Conservation (phyloP, 179 eudicot species). For the Silene vulgaris region DNA sequence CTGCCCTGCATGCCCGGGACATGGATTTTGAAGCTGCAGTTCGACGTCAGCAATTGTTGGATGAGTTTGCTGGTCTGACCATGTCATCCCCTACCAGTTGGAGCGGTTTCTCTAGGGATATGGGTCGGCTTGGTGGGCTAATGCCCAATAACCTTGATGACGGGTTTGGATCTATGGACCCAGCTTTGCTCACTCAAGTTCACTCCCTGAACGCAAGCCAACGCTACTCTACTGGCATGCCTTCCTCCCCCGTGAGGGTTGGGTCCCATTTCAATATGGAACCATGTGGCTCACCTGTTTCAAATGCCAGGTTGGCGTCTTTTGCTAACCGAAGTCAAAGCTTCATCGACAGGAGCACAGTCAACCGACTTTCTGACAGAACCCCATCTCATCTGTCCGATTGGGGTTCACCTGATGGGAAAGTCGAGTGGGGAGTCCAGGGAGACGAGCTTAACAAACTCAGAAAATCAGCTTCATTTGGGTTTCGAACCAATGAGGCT, state of each 20-base stretch:
- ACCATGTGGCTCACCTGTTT: conserved; percentile 35
- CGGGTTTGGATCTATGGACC: conserved; percentile 42
- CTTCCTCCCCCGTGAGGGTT: conserved; percentile 61
- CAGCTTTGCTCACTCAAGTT: conserved; percentile 33
- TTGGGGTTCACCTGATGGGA: conserved; percentile 67
- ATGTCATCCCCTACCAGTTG: conserved; percentile 54
- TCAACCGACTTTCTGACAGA: conserved; percentile 29
- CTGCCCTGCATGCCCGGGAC: conserved; percentile 49
- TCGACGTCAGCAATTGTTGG: conserved; percentile 52
- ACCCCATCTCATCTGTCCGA: conserved; percentile 39
- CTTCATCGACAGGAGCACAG: conserved; percentile 52
- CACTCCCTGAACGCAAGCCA: conserved; percentile 45
- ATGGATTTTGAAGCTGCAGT: conserved; percentile 47
- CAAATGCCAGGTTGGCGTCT: conserved; percentile 57
- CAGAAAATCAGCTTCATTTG: conserved; percentile 62
- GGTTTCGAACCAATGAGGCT: conserved; percentile 39
- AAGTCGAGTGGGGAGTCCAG: conserved; percentile 54
- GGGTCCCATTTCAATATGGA: conserved; percentile 46
- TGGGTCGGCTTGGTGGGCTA: conserved; percentile 35
- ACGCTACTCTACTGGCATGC: conserved; percentile 48
- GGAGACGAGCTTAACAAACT: conserved; percentile 53
- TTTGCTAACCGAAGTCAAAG: conserved; percentile 83
- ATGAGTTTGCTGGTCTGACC: conserved; percentile 57
- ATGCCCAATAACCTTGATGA: conserved; percentile 60
- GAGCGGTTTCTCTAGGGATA: conserved; percentile 32